phyloP scores from a whole-genome alignment of 139 green algal genomes.

The Chlamydomonas sp. region DNA sequence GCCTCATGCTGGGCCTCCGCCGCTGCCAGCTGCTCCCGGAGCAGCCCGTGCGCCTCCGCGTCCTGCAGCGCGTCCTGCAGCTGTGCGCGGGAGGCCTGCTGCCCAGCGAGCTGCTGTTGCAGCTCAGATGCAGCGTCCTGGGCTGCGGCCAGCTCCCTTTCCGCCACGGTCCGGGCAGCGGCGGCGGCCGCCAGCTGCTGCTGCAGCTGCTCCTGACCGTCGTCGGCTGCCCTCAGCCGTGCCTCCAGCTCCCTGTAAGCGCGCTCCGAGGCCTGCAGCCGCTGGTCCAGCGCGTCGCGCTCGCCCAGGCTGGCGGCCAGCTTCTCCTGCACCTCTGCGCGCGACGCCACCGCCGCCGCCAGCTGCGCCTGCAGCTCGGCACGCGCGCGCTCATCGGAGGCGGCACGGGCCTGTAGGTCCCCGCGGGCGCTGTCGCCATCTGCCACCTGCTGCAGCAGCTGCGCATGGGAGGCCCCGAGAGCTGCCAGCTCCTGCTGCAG shows the following conservation, averaged over 20 bases:
- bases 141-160: background rate
- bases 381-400: background rate
- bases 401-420: background rate
- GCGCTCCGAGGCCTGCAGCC: background rate
- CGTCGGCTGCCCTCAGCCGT: background rate
- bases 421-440: background rate
- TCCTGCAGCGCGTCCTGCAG: background rate
- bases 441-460: background rate
- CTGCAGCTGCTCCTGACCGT: background rate
- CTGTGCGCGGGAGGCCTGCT: background rate
- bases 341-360: background rate
- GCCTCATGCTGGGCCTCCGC: background rate
- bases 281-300: background rate
- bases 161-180: too few relatives aligned
- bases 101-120: background rate
- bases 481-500: background rate
- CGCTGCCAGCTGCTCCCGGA: background rate
- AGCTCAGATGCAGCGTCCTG: background rate
- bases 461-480: background rate
- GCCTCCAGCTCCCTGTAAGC: background rate
- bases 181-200: background rate
- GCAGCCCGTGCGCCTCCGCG: background rate
- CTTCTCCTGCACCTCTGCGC: background rate
- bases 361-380: background rate
- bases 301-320: background rate